Evolutionary conservation across 2,329 filamentous ascomycete genomes (phyloP).

Genomic region (Fulvia fulva): DNA sequence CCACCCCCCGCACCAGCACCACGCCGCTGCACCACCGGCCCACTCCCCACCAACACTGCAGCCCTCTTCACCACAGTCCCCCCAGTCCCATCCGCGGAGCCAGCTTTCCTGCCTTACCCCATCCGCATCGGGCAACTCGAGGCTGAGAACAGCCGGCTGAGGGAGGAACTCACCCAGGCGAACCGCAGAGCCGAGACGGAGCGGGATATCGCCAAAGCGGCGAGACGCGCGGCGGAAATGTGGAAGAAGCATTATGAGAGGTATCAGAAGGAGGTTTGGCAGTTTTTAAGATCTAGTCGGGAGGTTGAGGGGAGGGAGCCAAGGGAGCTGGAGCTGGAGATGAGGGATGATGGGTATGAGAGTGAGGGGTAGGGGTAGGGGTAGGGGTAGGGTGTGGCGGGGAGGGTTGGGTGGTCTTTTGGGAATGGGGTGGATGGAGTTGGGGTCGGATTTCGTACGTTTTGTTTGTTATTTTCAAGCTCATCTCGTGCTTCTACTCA

Average conservation of each 20-base stretch:
- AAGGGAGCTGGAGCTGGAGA: neutral
- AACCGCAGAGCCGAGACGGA: neutral
- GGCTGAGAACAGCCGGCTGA: neutral
- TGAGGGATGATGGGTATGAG: neutral
- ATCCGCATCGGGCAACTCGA: neutral
- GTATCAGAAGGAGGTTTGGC: neutral
- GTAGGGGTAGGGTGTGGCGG: neutral
- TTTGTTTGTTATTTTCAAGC: too few species aligned
- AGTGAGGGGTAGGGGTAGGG: neutral
- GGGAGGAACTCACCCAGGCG: neutral
- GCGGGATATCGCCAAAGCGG: neutral
- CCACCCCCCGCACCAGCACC: neutral
- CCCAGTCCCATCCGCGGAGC: neutral
- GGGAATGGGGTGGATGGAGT: neutral
- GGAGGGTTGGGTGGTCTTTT: neutral
- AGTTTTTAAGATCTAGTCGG: neutral
- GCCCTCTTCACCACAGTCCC: neutral
- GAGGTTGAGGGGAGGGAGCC: neutral
- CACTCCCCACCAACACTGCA: neutral
- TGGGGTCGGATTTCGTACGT: too few species aligned
- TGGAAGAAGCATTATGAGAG: neutral
- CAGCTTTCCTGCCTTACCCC: neutral
- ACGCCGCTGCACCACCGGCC: neutral
- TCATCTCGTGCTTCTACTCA: too few species aligned
- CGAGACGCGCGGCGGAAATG: neutral